Base-by-base conservation (phyloP, 331 rosid species). In the Saraca asoca region DNA sequence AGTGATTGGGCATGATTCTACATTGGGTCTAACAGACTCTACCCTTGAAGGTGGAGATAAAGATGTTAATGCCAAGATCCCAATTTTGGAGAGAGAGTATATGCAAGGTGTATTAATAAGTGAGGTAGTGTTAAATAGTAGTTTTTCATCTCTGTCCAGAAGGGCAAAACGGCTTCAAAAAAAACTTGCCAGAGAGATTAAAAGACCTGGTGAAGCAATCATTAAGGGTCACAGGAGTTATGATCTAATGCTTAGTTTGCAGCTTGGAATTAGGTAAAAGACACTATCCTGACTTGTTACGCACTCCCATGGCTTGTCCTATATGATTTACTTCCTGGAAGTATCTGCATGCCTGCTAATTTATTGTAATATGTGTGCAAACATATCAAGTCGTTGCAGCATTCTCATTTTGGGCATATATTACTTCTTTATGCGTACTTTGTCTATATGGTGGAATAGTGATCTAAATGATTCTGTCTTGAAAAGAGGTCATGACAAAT, bases 81-180 rank as follows among this genome's bases (percentile, higher is more conserved):
- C 96, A 68, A 82, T 88, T 73, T 67, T 94, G 78, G 99, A 94
- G 75, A 86, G 99, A 11, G 97, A 94, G 79, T 94, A 94, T 56
- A 94, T 88, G 96, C 99, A 94, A 85, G 99, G 99, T 73, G 99
- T 94, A 53, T 75, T 94, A 68, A 90, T 94, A 66, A 94, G 95
- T 59, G 99, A 94, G 82, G 66, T 90, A 46, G 97, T 94, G 61
- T 52, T 90, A 77, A 82, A 79, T 69, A 78, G 42, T 77, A 85
- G 92, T 62, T 94, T 90, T 82, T 77, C 95, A 9, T 69, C 82
- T 44, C 50, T 74, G 61, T 75, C 90, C 56, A 83, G 89, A 80
- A 81, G 89, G 66, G 92, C 84, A 49, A 90, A 69, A 75, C 81
- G 91, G 62, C 87, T 79, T 33, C 85, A 88, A 34, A 94, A 81